Percentiles rank a stretch among this genome's conserved stretches.
Conservation (phyloP, 371 early-diverging fungal species). For the Smittium culicis region DNA sequence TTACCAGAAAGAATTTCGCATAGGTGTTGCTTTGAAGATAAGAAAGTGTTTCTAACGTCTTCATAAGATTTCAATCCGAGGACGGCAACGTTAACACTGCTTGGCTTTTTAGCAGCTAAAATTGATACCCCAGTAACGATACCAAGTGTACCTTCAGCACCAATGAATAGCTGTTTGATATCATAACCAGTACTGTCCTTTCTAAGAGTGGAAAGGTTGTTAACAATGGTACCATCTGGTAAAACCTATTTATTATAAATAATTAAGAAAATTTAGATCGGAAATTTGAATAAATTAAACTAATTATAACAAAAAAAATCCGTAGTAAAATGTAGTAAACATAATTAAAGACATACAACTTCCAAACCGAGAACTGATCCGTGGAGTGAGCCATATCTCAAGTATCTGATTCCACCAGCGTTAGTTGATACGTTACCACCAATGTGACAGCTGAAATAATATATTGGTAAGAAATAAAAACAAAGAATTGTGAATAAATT, state of each 20-base stretch:
- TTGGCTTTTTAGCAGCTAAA: constrained; percentile 49
- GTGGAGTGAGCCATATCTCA: constrained; percentile 84
- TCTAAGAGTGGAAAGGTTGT: constrained; percentile 58
- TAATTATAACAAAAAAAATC: background rate
- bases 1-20: constrained; percentile 65
- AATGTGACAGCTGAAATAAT: constrained; percentile 40
- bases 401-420: constrained; percentile 82
- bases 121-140: constrained; percentile 83
- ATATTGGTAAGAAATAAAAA: background rate
- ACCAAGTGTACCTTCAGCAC: constrained; percentile 88
- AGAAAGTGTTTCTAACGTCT: constrained; percentile 68
- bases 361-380: constrained; percentile 78
- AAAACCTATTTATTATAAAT: constrained; percentile 34
- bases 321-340: too few relatives aligned
- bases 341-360: constrained; percentile 23
- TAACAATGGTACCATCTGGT: constrained; percentile 76
- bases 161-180: constrained; percentile 89
- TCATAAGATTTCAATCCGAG: constrained; percentile 61
- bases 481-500: background rate
- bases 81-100: constrained; percentile 50
- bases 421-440: constrained; percentile 95
- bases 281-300: background rate
- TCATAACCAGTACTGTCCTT: constrained; percentile 90
- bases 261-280: background rate
- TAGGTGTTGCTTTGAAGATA: constrained; percentile 54